Evolutionary conservation across 2,329 filamentous ascomycete genomes (phyloP).

Genomic region (Ceratocystiopsis sp.): DNA sequence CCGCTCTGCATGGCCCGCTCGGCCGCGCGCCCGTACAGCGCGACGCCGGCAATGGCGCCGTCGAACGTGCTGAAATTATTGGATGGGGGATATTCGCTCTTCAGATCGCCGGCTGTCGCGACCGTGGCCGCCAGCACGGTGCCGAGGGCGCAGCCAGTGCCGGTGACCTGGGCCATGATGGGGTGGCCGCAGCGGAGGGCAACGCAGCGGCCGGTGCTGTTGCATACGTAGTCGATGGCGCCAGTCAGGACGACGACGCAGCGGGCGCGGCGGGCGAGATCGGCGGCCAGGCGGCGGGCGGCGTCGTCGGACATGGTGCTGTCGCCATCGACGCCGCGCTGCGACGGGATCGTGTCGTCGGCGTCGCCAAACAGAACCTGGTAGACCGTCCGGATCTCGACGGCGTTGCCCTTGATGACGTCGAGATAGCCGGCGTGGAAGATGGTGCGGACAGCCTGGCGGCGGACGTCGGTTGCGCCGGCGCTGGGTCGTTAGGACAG

Average conservation of each 20-base stretch:
- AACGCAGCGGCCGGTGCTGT: constrained; percentile 42
- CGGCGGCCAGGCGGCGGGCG: constrained; percentile 44
- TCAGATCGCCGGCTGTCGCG: constrained; percentile 33
- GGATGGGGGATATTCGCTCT: background rate
- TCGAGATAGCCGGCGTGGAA: constrained; percentile 61
- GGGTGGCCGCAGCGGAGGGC: constrained; percentile 62
- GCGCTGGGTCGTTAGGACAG: constrained; percentile 27
- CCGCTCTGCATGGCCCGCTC: constrained; percentile 48
- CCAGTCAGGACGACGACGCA: constrained; percentile 74
- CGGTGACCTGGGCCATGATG: constrained; percentile 53
- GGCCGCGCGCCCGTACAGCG: constrained; percentile 62
- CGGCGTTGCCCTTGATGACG: constrained; percentile 87
- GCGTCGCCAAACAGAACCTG: constrained; percentile 25
- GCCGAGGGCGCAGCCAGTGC: constrained; percentile 72
- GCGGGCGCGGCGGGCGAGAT: constrained; percentile 49
- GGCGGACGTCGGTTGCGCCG: constrained; percentile 61
- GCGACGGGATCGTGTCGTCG: constrained; percentile 26
- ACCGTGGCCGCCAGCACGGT: constrained; percentile 64
- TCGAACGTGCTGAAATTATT: constrained; percentile 40
- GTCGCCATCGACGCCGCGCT: constrained; percentile 73
- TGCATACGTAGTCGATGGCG: constrained; percentile 56
- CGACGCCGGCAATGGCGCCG: constrained; percentile 53
- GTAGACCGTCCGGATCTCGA: constrained; percentile 62
- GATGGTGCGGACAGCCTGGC: constrained; percentile 52
- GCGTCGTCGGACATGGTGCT: constrained; percentile 28